Percentiles rank a stretch among this genome's conserved stretches.
Evolutionary conservation across 768 basidiomycete genomes (phyloP).

Genomic region (Suillus subluteus): DNA sequence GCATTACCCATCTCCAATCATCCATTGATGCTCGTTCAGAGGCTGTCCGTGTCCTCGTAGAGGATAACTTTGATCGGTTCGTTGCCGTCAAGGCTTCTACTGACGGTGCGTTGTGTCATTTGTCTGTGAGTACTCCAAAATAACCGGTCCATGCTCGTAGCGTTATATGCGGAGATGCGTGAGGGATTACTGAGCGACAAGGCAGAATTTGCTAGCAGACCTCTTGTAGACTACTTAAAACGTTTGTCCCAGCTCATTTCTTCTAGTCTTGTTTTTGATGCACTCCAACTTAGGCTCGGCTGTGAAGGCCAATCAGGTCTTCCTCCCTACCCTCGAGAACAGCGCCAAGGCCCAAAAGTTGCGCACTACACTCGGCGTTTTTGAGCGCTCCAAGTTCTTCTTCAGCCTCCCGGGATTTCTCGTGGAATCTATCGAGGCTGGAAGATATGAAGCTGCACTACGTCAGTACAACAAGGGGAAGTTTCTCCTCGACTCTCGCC

Average conservation of each 20-base stretch:
- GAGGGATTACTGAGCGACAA: constrained; percentile 79
- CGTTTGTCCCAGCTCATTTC: constrained; percentile 46
- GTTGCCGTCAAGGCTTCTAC: constrained; percentile 96
- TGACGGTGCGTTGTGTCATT: constrained; percentile 62
- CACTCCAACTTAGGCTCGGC: constrained; percentile 65
- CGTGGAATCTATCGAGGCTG: constrained; percentile 86
- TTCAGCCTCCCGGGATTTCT: constrained; percentile 96
- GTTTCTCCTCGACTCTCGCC: constrained; percentile 85
- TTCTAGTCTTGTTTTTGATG: constrained; percentile 12
- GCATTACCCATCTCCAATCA: constrained; percentile 70
- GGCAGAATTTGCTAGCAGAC: constrained; percentile 82
- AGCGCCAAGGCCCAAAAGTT: constrained; percentile 92
- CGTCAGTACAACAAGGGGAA: constrained; percentile 98
- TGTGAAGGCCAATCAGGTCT: constrained; percentile 92
- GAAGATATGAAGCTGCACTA: constrained; percentile 91
- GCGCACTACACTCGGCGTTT: constrained; percentile 90
- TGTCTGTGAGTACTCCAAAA: constrained; percentile 9
- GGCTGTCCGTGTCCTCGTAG: constrained; percentile 92
- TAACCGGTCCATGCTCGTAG: constrained; percentile 42
- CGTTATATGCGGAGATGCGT: constrained; percentile 90
- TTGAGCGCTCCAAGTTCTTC: constrained; percentile 96
- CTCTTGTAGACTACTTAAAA: constrained; percentile 83
- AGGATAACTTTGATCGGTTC: constrained; percentile 97
- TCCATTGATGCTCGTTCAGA: constrained; percentile 91
- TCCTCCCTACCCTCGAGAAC: constrained; percentile 94